A percentile compares a stretch with the other conserved stretches of the same genome.
phyloP scores from a whole-genome alignment of 78 protist species.

The Polysphondylium violaceum region DNA sequence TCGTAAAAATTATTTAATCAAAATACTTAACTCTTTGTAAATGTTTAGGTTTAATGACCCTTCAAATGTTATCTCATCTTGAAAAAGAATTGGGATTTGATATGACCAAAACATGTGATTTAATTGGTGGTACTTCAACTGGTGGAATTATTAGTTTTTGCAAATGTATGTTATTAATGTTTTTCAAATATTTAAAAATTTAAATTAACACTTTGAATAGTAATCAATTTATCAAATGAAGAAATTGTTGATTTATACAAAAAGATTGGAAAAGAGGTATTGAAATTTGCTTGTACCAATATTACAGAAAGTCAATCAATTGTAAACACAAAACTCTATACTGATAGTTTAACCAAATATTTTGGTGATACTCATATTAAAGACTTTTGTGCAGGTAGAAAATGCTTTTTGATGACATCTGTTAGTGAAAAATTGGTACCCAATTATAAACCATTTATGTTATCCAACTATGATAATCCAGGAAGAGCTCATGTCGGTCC shows the following conservation, averaged over 20 bases:
- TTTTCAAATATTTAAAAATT: no score
- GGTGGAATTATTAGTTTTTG: slow-evolving; percentile 16
- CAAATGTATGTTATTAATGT: neutral
- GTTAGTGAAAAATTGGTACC: neutral
- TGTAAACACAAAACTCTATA: slow-evolving; percentile 1
- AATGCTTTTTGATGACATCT: slow-evolving; percentile 8
- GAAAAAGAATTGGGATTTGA: slow-evolving; percentile 16
- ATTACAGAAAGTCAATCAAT: slow-evolving; percentile 15
- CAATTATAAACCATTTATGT: slow-evolving; percentile 1
- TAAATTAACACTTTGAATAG: no score
- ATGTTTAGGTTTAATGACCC: slow-evolving; percentile 15
- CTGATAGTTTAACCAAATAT: neutral
- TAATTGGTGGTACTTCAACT: slow-evolving; percentile 19
- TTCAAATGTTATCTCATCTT: neutral
- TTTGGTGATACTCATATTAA: neutral
- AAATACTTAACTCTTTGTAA: no score
- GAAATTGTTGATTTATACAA: neutral
- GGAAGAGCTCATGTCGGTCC: neutral
- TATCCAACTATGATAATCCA: slow-evolving; percentile 29
- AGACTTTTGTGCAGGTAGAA: neutral
- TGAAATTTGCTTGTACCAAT: slow-evolving; percentile 10
- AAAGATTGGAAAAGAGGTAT: slow-evolving; percentile 15
- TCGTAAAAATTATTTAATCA: no score
- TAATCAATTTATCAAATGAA: no score
- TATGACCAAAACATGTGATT: neutral